Conservation (phyloP, 352 stramenopile species). For the Phytophthora pini region DNA sequence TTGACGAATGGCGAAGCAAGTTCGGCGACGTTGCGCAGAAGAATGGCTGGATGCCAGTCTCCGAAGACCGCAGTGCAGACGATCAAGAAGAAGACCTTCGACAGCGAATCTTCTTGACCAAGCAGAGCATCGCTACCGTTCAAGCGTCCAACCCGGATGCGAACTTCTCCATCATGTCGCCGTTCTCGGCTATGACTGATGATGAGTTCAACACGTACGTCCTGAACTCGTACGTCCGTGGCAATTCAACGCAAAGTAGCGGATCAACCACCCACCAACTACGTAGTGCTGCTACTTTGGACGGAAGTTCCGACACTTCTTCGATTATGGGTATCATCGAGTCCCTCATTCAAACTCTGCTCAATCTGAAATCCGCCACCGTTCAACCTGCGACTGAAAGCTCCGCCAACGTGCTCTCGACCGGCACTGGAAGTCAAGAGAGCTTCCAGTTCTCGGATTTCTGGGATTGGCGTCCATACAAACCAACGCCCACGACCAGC, state of each 20-base stretch:
- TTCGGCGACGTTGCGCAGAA: conserved; percentile 39
- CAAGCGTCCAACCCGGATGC: conserved; percentile 47
- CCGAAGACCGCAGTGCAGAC: conserved; percentile 41
- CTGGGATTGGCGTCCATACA: conserved; percentile 25
- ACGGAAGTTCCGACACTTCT: conserved; percentile 11
- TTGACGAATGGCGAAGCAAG: conserved; percentile 45
- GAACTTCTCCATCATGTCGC: conserved; percentile 64
- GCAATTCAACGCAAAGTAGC: conserved; percentile 29
- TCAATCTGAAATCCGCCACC: conserved; percentile 17
- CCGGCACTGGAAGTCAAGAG: conserved; percentile 11
- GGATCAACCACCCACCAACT: conserved; percentile 20
- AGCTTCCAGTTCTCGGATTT: conserved; percentile 37
- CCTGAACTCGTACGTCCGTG: conserved; percentile 44
- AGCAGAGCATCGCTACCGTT: conserved; percentile 42
- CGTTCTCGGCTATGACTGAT: conserved; percentile 50
- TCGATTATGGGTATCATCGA: conserved; percentile 18
- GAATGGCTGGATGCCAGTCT: conserved; percentile 47
- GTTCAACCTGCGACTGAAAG: conserved; percentile 19
- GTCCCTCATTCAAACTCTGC: conserved; percentile 18
- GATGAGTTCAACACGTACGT: conserved; percentile 54
- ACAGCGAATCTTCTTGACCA: conserved; percentile 60
- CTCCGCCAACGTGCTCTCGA: conserved; percentile 18
- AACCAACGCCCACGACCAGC: conserved; percentile 15
- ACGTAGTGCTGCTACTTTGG: conserved; percentile 17
- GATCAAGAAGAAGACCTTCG: conserved; percentile 52